Evolutionary conservation across 495 filamentous ascomycete species (phyloP), one percentile per base, ranked within the genome.

Genomic region (Annulohypoxylon maeteangense): DNA sequence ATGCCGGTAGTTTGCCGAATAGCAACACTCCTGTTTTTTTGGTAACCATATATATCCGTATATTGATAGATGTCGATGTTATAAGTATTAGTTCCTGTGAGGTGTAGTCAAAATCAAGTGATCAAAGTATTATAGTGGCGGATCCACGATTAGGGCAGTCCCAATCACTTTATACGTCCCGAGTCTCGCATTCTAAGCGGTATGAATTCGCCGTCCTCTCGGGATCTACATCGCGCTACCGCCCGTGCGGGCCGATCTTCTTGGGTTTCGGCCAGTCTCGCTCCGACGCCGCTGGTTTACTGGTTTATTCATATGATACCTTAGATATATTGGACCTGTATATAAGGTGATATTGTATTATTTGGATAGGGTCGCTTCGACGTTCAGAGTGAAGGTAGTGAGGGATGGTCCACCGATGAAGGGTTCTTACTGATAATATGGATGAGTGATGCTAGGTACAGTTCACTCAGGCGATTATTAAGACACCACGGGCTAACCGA

Each of bases 211-310:
- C 32, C 53, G 10, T 40, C 53, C 32, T 8, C 53, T 56, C 53
- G 53, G 53, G 23, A 56, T 56, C 32, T 56, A 16, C 32, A 56
- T 8, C 16, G 14, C 32, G 53, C 14, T 60, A 31, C 56, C 38
- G n/a, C 44, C 12, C 12, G 14, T 7, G 47, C 60, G 60, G 60
- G 45, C 32, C 45, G 60, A 42, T 53, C 32, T 6, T 7, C 31
- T 31, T 32, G 10, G 12, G 12, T 63, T 23, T 63, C 60, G 60
- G 60, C 60, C 18, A 42, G 31, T 63, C 45, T 53, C 60, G 25
- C 47, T 38, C 47, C 60, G 44, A 32, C 18, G 45, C 18, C 27
- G 22, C 25, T 53, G 16, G 31, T 1, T 51, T 22, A n/a, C 27
- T 29, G 11, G 32, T 1, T 53, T 14, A 16, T 63, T 20, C 53